Base-by-base conservation (phyloP, 495 filamentous ascomycete species). In the Penicillium canariense region DNA sequence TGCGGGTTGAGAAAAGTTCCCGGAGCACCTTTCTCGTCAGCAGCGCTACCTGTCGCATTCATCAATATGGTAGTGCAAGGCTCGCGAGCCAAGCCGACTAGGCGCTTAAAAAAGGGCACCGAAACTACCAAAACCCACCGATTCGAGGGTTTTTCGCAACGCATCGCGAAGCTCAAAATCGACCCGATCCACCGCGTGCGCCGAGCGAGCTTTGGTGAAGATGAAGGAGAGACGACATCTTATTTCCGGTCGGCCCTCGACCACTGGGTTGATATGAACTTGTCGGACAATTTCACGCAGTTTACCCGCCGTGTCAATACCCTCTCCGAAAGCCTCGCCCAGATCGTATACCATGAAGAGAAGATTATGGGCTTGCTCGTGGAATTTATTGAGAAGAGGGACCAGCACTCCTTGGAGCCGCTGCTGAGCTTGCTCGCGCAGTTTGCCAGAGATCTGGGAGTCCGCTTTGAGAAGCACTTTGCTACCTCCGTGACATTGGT, bases 121-220 rank as follows among this genome's bases (percentile, higher is more conserved):
- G 75, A 77, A 56, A 87, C 91, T 27, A 84, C 84, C 57, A 91
- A 88, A 60, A 84, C 86, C 27, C 89, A 96, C 68, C 81, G 87
- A 69, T 97, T 90, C 81, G 88, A 99, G 75, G 84, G 85, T 44
- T 99, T 99, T 72, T 91, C 89, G 31, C 78, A 86, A 69, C 96
- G 96, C 67, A 90, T 99, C 66, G 84, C 91, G 58, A 96, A 94
- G 69, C 78, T 97, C 68, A 92, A 84, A 65, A 87, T 99, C 75
- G 92, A 97, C 63, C 93, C 94, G 18, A 83, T 97, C 58, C 88
- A 92, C 59, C 84, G 84, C 72, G 87, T 90, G 58, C 90, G 91
- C 68, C 85, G 85, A 50, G 81, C 88, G 65, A 90, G 90, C 63
- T 84, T 90, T 69, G 87, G 70, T 38, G 74, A 91, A 63, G 70